A percentile compares a stretch with the other conserved stretches of the same genome.
Evolutionary conservation across 2,329 filamentous ascomycete species (phyloP).

Genomic region (Colletotrichum cuscutae): DNA sequence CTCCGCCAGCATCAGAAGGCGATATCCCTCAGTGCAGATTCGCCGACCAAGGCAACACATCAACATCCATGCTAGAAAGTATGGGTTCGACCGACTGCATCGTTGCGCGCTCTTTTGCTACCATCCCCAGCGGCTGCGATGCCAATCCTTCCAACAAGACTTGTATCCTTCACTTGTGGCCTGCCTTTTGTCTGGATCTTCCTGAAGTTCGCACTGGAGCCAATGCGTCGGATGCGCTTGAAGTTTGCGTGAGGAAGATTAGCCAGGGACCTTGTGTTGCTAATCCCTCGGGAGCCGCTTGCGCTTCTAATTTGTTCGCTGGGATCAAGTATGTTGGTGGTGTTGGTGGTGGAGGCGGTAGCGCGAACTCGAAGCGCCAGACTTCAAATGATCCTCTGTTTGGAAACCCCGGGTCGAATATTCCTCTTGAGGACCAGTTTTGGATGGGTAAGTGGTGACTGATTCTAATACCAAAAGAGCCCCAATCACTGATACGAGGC

Average conservation of each 20-base stretch:
- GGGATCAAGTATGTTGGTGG: not conserved
- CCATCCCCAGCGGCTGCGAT: not conserved
- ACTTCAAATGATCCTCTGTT: not conserved
- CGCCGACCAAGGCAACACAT: not conserved
- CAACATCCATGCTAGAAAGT: not conserved
- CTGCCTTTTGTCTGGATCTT: constrained; percentile 1
- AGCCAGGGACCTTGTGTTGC: constrained; percentile 8
- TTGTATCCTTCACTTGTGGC: not conserved
- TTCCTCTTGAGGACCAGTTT: not conserved
- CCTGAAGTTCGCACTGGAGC: not conserved
- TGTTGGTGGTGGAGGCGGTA: not conserved
- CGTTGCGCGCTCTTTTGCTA: not conserved
- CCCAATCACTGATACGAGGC: not conserved
- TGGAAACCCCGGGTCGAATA: not conserved
- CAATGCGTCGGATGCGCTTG: not conserved
- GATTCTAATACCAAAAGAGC: not conserved
- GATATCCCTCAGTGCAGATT: not conserved
- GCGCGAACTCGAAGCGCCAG: not conserved
- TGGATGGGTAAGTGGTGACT: not conserved
- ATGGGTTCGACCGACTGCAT: not conserved
- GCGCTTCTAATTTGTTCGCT: not conserved
- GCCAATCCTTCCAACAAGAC: not conserved
- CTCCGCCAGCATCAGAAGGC: not conserved
- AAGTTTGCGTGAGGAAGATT: not conserved
- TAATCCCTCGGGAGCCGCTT: constrained; percentile 2